These are phyloP conservation scores for Venturia asperata DNA, from an alignment of 2,329 filamentous ascomycete genomes.

Conservation along the genomic window DNA sequence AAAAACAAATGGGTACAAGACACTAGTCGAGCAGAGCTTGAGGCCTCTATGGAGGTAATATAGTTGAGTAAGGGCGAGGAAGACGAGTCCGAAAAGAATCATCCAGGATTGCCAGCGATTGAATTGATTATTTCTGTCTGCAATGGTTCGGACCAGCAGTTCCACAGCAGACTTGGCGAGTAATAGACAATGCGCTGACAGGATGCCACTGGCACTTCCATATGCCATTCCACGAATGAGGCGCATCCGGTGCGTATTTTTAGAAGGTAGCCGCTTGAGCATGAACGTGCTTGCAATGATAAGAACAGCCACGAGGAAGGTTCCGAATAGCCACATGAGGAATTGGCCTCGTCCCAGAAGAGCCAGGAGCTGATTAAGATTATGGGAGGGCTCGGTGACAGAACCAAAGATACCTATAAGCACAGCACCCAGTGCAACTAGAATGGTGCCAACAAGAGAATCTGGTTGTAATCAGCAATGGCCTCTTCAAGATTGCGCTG, in stretches of 20 bases:
- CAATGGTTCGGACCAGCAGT: slow-evolving; percentile 76
- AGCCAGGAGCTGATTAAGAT: slow-evolving; percentile 68
- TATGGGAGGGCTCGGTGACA: slow-evolving; percentile 87
- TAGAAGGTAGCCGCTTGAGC: slow-evolving; percentile 34
- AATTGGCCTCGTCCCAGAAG: slow-evolving; percentile 70
- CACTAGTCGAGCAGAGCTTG: slow-evolving; percentile 89
- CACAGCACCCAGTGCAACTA: slow-evolving; percentile 82
- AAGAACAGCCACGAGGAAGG: slow-evolving; percentile 62
- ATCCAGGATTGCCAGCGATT: slow-evolving; percentile 92
- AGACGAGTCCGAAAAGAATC: slow-evolving; percentile 73
- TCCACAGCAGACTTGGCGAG: slow-evolving; percentile 96
- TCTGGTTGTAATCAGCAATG: slow-evolving; percentile 30
- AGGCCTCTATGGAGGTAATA: slow-evolving; percentile 93
- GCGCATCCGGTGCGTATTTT: slow-evolving; percentile 56
- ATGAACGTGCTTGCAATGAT: slow-evolving; percentile 49
- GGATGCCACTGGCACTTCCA: slow-evolving; percentile 77
- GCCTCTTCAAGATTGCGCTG: not conserved
- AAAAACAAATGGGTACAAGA: slow-evolving; percentile 94
- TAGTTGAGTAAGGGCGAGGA: slow-evolving; percentile 78
- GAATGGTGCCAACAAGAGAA: slow-evolving; percentile 81
- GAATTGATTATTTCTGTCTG: slow-evolving; percentile 87
- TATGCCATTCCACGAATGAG: slow-evolving; percentile 78
- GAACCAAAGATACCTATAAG: slow-evolving; percentile 92
- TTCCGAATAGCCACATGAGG: slow-evolving; percentile 80
- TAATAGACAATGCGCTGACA: slow-evolving; percentile 87